A percentile compares a stretch with the other conserved stretches of the same genome.
Evolutionary conservation across 2,329 filamentous ascomycete species (phyloP).

Genomic region (Alternaria postmessia): DNA sequence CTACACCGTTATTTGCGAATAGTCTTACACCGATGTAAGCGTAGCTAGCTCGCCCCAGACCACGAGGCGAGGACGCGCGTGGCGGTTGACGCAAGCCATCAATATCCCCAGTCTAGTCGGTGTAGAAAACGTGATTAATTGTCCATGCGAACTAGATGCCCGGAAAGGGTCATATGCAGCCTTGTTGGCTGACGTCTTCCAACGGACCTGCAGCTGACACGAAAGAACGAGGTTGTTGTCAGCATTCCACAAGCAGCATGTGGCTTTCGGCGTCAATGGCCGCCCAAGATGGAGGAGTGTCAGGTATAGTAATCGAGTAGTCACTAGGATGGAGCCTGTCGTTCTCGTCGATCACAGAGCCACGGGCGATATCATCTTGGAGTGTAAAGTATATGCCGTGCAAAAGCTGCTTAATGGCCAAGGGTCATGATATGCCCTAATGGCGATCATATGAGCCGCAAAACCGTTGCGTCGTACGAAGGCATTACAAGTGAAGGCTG

Average conservation of each 20-base stretch:
- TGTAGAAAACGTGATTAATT: conserved; percentile 28
- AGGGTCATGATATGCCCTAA: neutral
- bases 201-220: conserved; percentile 40
- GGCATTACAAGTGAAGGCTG: neutral
- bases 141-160: conserved; percentile 28
- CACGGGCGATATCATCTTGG: neutral
- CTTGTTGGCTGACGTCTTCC: conserved; percentile 17
- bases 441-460: conserved; percentile 22
- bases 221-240: conserved; percentile 17
- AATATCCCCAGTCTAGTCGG: conserved; percentile 1
- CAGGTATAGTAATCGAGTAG: neutral
- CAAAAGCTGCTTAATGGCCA: conserved; percentile 19
- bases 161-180: conserved; percentile 4
- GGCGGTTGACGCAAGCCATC: conserved; percentile 10
- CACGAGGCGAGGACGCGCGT: conserved; percentile 10
- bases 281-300: neutral
- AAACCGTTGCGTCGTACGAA: neutral
- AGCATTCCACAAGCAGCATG: conserved; percentile 14
- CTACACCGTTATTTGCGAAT: conserved; percentile 5
- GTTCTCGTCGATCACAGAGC: neutral
- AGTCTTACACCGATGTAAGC: conserved; percentile 15
- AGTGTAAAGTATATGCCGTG: conserved; percentile 7
- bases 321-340: neutral
- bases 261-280: conserved; percentile 18
- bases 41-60: conserved; percentile 4